Conservation (phyloP, 345 rosid species). For the Arabis alpina region DNA sequence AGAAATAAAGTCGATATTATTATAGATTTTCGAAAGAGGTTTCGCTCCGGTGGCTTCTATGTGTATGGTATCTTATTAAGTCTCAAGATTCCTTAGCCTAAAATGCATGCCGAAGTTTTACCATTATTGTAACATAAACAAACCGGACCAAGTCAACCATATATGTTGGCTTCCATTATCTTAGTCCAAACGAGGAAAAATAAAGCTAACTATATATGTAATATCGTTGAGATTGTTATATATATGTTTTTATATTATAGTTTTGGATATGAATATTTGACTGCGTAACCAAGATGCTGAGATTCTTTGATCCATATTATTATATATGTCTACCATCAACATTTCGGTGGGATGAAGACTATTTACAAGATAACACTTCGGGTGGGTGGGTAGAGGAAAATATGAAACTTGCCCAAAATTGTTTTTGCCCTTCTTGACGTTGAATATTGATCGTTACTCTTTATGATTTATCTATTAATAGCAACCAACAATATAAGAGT, state of each 20-base stretch:
- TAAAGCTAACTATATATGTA: no score
- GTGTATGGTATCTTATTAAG: slow-evolving; percentile 39
- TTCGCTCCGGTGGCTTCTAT: slow-evolving; percentile 22
- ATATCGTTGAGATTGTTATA: no score
- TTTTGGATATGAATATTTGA: slow-evolving; percentile 38
- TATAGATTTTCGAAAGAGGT: background rate
- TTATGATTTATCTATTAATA: slow-evolving; percentile 12
- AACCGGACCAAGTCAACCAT: slow-evolving; percentile 35
- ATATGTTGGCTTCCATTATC: slow-evolving; percentile 22
- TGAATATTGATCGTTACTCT: background rate
- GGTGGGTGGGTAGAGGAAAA: slow-evolving; percentile 26
- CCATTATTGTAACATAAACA: background rate
- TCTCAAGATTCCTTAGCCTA: slow-evolving; percentile 26
- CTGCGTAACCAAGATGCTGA: slow-evolving; percentile 24
- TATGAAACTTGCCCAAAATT: background rate
- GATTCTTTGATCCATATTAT: slow-evolving; percentile 16
- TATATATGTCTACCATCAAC: slow-evolving; percentile 11
- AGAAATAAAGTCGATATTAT: background rate
- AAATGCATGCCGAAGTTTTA: slow-evolving; percentile 20
- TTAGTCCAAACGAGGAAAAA: background rate
- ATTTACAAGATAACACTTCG: background rate
- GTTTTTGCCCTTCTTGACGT: background rate
- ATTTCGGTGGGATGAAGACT: slow-evolving; percentile 18
- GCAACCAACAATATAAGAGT: slow-evolving; percentile 16
- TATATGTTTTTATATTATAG: background rate